Evolutionary conservation across 768 basidiomycete genomes (phyloP), one percentile per base, ranked within the genome.

Genomic region (Phylloporus scabripes): DNA sequence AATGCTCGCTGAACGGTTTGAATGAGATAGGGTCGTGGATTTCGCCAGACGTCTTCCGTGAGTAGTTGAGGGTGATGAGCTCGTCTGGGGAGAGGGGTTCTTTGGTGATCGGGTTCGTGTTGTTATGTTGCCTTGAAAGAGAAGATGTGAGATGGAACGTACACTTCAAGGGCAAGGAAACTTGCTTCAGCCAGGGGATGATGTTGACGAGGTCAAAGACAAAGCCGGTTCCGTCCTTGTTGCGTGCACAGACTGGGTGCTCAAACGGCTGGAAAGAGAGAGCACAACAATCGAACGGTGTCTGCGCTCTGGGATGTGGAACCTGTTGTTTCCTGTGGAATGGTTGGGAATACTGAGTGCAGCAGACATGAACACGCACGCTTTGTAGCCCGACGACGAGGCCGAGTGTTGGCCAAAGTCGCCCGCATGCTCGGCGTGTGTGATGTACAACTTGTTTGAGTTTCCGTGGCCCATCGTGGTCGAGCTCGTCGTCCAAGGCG

Each of bases 11-110:
- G 76, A 99, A 96, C 2, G 90, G 87, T 66, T 97, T 98, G 80
- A 95, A 99, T 3, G 92, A 92, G 38, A 99, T 92, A 0, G 96
- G 96, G 65, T 99, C 96, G 64, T 96, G 86, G 11, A 90, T 80
- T 66, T 92, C 87, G 33, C 87, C 87, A 21, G 91, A 82, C 3
- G 87, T 73, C 66, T 94, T 94, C 53, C 91, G 77, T 1, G 84
- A 81, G 60, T 92, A 92, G 61, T 88, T 77, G 26, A 92, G 75
- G n/a, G 79, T 77, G 40, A 92, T 85, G 47, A 92, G 77, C 51
- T 88, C 85, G 7, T 81, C 74, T 0, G 88, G 85, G 3, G 70
- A 63, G n/a, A 90, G 71, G 5, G 83, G 74, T 45, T 81, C 81
- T 61, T 87, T 81, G 1, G 88, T 90, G 21, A 86, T 75, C 6